phyloP scores from a whole-genome alignment of 441 rosid species.

The Raphanus hybrid region DNA sequence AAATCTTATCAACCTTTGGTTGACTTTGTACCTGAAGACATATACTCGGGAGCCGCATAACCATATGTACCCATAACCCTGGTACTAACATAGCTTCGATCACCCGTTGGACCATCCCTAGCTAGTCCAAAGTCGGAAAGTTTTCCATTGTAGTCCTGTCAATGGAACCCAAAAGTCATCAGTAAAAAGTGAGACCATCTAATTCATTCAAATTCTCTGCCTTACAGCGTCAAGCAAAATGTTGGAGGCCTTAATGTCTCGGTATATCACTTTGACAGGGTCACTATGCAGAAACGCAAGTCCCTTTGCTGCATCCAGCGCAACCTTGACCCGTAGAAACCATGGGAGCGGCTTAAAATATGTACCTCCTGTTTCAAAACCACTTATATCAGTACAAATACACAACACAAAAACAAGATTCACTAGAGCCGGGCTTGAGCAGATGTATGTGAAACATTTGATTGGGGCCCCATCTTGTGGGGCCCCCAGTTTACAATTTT shows the following conservation, averaged over 20 bases:
- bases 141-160: constrained; percentile 73
- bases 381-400: constrained; percentile 8
- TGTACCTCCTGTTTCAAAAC: constrained; percentile 62
- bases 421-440: too few species aligned
- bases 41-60: constrained; percentile 93
- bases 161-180: constrained; percentile 17
- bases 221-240: constrained; percentile 77
- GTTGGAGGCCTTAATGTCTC: constrained; percentile 87
- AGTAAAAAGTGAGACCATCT: constrained; percentile 16
- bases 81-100: constrained; percentile 78
- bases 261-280: constrained; percentile 76
- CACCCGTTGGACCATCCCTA: constrained; percentile 84
- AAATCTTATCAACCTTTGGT: neutral
- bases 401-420: neutral
- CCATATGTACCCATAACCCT: constrained; percentile 93
- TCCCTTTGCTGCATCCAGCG: constrained; percentile 87
- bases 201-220: neutral
- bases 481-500: too few species aligned
- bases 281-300: constrained; percentile 86
- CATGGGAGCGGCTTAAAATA: constrained; percentile 82
- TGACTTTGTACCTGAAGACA: constrained; percentile 68
- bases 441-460: too few species aligned
- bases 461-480: too few species aligned
- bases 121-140: constrained; percentile 96
- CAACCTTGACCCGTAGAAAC: constrained; percentile 73